Evolutionary conservation across 306 rosid species (phyloP).

Genomic region (Abrus pulchellus): DNA sequence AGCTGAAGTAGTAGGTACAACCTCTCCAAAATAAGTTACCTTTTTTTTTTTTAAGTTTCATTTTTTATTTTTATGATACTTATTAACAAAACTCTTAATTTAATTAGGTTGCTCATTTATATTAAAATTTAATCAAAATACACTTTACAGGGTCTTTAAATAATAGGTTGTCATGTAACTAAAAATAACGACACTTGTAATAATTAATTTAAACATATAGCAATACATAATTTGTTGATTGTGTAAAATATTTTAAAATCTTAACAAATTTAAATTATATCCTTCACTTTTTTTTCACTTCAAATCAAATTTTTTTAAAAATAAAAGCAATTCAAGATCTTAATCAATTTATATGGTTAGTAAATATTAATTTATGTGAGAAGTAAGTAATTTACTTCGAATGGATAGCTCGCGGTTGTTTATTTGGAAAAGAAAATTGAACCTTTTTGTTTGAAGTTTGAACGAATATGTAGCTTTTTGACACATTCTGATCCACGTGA

Average conservation of each 20-base stretch:
- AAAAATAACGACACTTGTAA: no score
- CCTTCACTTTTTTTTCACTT: background rate
- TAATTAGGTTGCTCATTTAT: background rate
- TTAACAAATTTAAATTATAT: background rate
- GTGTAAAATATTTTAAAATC: background rate
- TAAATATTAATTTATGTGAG: background rate
- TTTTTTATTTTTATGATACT: no score
- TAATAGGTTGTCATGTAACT: no score
- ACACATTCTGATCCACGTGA: conserved; percentile 27
- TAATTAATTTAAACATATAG: background rate
- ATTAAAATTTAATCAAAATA: background rate
- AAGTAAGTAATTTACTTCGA: background rate
- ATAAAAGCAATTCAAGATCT: background rate
- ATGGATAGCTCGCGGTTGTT: background rate
- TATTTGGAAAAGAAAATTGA: background rate
- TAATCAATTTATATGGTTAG: background rate
- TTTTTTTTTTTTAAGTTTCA: no score
- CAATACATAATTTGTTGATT: background rate
- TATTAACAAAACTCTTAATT: no score
- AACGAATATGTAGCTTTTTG: background rate
- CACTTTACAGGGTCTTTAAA: no score
- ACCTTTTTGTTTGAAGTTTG: background rate
- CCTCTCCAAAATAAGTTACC: no score
- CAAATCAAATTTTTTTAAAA: background rate
- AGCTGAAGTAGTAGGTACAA: no score